phyloP scores from a whole-genome alignment of 129 eudicot genomes.

The Ambrosia trifida region DNA sequence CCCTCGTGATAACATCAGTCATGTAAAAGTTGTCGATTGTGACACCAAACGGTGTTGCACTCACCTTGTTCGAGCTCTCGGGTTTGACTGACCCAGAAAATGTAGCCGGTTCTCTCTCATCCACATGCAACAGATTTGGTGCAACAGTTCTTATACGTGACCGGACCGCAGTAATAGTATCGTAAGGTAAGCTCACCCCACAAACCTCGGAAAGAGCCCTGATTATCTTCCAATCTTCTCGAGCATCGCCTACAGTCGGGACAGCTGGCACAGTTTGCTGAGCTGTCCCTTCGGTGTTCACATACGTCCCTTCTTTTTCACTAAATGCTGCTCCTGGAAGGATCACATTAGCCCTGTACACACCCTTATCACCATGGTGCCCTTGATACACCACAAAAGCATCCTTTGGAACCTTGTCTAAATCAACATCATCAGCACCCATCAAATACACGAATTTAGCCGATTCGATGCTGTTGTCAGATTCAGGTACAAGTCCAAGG shows the following conservation, averaged over 20 bases:
- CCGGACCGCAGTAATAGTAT: conserved; percentile 45
- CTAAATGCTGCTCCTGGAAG: conserved; percentile 73
- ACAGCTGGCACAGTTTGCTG: conserved; percentile 77
- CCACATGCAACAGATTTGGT: conserved; percentile 62
- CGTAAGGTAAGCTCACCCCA: conserved; percentile 61
- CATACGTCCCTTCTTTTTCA: conserved; percentile 91
- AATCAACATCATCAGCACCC: conserved; percentile 84
- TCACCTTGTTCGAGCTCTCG: conserved; percentile 41
- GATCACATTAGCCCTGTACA: conserved; percentile 81
- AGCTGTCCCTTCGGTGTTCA: conserved; percentile 78
- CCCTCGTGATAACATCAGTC: conserved; percentile 89
- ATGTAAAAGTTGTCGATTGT: conserved; percentile 78
- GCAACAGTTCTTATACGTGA: conserved; percentile 65
- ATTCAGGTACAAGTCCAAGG: conserved; percentile 80
- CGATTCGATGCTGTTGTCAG: conserved; percentile 61
- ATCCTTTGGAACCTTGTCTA: conserved; percentile 65
- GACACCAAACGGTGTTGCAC: conserved; percentile 47
- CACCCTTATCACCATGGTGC: conserved; percentile 85
- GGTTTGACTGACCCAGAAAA: conserved; percentile 67
- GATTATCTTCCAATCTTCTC: conserved; percentile 91
- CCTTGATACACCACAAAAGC: conserved; percentile 97
- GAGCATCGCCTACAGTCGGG: conserved; percentile 85
- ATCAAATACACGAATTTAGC: conserved; percentile 72
- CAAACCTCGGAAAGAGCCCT: conserved; percentile 88
- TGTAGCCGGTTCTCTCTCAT: conserved; percentile 69